phyloP scores from a whole-genome alignment of 2,329 filamentous ascomycete species.

The Arthroderma sp. region DNA sequence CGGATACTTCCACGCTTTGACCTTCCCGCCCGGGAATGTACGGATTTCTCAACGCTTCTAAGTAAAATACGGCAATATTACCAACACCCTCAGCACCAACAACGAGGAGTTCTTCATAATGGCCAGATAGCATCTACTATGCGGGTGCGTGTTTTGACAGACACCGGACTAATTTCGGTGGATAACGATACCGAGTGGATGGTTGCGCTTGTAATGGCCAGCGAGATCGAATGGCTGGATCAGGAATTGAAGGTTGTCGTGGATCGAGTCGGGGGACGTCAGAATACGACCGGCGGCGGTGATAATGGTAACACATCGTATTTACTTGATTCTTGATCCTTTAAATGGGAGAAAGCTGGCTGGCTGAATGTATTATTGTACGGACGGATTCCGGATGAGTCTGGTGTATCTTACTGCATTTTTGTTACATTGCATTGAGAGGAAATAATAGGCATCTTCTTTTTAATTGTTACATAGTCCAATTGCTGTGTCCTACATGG shows the following conservation, averaged over 20 bases:
- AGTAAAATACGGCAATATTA: slow-evolving; percentile 18
- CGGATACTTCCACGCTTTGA: slow-evolving; percentile 27
- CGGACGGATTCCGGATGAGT: too few species aligned
- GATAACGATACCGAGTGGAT: slow-evolving; percentile 32
- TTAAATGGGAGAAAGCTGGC: too few species aligned
- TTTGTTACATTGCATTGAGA: too few species aligned
- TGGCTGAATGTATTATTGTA: too few species aligned
- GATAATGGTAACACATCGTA: background rate
- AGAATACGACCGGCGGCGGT: background rate
- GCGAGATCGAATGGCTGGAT: slow-evolving; percentile 36
- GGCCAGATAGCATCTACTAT: slow-evolving; percentile 6
- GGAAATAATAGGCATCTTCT: too few species aligned
- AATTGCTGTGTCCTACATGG: too few species aligned
- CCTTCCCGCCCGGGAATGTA: slow-evolving; percentile 16
- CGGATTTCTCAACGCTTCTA: slow-evolving; percentile 21
- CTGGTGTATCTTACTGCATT: too few species aligned
- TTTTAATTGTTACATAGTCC: too few species aligned
- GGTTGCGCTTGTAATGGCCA: slow-evolving; percentile 29
- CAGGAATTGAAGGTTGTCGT: slow-evolving; percentile 30
- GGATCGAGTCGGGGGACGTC: slow-evolving; percentile 17
- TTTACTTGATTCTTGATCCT: too few species aligned
- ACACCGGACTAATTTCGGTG: slow-evolving; percentile 28
- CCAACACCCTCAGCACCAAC: slow-evolving; percentile 8
- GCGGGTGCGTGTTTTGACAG: slow-evolving; percentile 27
- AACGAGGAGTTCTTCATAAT: slow-evolving; percentile 9